These are phyloP conservation scores for Megacollybia marginata DNA, from an alignment of 768 basidiomycete species.

Conservation along the genomic window DNA sequence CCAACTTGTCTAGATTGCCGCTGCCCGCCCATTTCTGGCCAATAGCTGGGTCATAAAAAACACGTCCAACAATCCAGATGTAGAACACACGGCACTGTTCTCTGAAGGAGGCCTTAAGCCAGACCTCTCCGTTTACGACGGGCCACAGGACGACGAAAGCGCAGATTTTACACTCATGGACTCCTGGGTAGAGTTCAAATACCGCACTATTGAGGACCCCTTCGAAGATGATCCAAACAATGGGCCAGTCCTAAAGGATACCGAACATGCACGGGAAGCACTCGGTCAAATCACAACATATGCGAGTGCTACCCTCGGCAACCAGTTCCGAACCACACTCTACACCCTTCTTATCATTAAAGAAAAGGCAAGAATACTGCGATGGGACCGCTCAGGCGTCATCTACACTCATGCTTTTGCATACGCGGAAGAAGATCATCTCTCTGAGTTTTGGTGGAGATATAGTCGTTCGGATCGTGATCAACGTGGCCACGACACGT, in stretches of 20 bases:
- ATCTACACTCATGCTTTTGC: constrained; percentile 22
- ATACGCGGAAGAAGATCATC: constrained; percentile 9
- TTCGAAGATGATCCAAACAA: too few relatives aligned
- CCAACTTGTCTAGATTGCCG: too few relatives aligned
- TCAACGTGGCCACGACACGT: constrained; percentile 18
- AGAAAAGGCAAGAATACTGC: constrained; percentile 18
- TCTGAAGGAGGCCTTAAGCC: neutral
- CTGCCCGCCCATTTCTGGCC: too few relatives aligned
- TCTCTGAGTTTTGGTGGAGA: constrained; percentile 23
- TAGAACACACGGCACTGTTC: too few relatives aligned
- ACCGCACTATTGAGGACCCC: too few relatives aligned
- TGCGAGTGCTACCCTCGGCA: constrained; percentile 11
- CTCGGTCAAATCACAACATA: constrained; percentile 18
- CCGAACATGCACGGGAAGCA: neutral
- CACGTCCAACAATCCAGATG: too few relatives aligned
- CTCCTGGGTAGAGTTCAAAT: too few relatives aligned
- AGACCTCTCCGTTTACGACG: too few relatives aligned
- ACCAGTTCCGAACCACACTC: constrained; percentile 19
- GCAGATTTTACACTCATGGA: too few relatives aligned
- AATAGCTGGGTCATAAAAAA: too few relatives aligned
- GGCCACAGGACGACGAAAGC: too few relatives aligned
- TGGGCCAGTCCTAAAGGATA: neutral
- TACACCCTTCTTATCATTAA: constrained; percentile 21
- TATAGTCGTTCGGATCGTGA: constrained; percentile 10
- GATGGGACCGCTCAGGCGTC: constrained; percentile 24